phyloP scores from a whole-genome alignment of 495 filamentous ascomycete genomes.

The Xylaria acuta region DNA sequence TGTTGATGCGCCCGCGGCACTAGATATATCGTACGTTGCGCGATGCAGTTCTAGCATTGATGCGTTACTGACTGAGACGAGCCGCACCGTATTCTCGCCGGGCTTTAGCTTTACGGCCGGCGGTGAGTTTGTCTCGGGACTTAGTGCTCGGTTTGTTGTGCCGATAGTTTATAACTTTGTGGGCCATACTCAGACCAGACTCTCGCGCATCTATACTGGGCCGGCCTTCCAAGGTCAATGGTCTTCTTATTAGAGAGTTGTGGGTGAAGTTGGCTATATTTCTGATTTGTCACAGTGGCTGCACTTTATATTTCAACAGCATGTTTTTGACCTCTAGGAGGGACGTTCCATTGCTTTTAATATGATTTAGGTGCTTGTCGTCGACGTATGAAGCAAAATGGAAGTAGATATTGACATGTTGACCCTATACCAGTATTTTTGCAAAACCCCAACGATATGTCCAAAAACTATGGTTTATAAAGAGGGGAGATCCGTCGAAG shows the following conservation, averaged over 20 bases:
- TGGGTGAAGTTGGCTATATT: not conserved
- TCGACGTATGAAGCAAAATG: not conserved
- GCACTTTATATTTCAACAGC: not conserved
- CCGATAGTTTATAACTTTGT: not conserved
- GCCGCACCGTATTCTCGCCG: not conserved
- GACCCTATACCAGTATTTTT: not conserved
- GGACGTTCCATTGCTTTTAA: not conserved
- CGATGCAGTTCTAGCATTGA: not conserved
- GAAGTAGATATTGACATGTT: not conserved
- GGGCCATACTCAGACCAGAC: not conserved
- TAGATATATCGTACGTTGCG: conserved; percentile 7
- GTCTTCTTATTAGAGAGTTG: not conserved
- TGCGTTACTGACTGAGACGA: not conserved
- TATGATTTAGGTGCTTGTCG: not conserved
- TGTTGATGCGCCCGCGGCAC: not conserved
- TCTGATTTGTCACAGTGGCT: not conserved
- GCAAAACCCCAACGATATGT: not conserved
- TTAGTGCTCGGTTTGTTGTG: not conserved
- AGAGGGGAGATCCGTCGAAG: not conserved
- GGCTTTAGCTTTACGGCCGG: not conserved
- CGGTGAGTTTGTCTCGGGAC: not conserved
- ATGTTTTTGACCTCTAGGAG: not conserved
- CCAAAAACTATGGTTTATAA: not conserved
- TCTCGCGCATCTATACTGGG: not conserved
- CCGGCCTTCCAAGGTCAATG: not conserved